Percentiles rank a stretch among this genome's conserved stretches.
Conservation (phyloP, 305 asterid species). For the Coffea humblotiana region DNA sequence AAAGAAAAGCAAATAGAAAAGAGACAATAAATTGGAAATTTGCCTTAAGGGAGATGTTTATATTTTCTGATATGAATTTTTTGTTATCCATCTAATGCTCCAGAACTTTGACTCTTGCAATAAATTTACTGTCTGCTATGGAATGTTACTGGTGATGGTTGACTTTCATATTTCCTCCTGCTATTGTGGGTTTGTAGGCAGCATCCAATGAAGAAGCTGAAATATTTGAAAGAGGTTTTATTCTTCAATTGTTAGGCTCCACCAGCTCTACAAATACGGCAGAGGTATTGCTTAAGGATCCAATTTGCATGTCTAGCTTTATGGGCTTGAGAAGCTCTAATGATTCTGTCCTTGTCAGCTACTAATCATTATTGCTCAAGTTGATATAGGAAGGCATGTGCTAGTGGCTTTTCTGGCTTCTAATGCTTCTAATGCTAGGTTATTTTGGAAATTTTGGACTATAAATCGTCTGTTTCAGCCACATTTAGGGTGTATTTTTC, state of each 20-base stretch:
- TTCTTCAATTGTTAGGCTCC: constrained; percentile 66
- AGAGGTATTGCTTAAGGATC: constrained; percentile 46
- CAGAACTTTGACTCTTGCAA: neutral
- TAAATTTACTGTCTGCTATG: neutral
- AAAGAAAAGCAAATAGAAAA: neutral
- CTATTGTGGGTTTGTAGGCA: constrained; percentile 53
- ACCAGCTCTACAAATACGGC: constrained; percentile 34
- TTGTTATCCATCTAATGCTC: neutral
- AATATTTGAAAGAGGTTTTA: constrained; percentile 70
- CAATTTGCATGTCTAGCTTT: neutral
- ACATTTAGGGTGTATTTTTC: neutral
- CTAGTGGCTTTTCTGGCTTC: neutral
- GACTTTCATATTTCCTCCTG: constrained; percentile 17
- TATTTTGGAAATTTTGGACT: neutral
- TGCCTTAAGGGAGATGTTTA: neutral
- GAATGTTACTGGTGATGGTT: constrained; percentile 14
- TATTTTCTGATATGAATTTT: neutral
- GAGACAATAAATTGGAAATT: neutral
- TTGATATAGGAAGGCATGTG: neutral
- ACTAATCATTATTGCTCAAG: too few species aligned
- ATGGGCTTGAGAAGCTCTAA: neutral
- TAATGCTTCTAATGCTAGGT: too few species aligned
- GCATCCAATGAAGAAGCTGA: constrained; percentile 78
- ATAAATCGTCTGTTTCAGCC: neutral
- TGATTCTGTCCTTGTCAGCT: neutral